Evolutionary conservation across 1,284 basidiomycete genomes (phyloP), one percentile per base, ranked within the genome.

Genomic region (Rhodotorula sp.): DNA sequence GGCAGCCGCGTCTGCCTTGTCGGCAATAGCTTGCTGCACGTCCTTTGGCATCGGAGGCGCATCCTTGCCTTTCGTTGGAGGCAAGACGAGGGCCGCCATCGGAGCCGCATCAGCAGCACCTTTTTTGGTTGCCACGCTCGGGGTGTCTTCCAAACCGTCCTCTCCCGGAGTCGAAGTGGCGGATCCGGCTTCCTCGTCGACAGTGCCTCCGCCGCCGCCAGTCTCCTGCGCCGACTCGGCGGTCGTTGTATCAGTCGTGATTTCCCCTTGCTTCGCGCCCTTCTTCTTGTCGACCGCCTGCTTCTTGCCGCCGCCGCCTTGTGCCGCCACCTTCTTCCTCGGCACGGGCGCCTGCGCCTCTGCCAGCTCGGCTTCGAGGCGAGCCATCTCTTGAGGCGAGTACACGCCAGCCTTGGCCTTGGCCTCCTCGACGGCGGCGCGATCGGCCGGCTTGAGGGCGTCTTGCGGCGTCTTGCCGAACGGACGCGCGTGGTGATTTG

Each of bases 51-150:
- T 26, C n/a, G 58, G 43, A 16, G 31, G 38, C 23, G 45, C 48
- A 47, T 61, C 47, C 18, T 61, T 61, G 23, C 50, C 56, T 21
- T 56, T 56, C 14, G 28, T 26, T 18, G 48, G 18, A 2, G 45
- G 10, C 18, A 70, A 26, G 28, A 55, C 54, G 28, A 55, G 54
- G 15, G 68, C 68, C 4, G 68, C 68, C 60, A 70, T 62, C 26
- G 68, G 68, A 7, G 68, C 68, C 1, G 60, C 48, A 21, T 49
- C 16, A 19, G 49, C 10, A 23, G 64, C 68, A 23, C 66, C 68
- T 5, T 70, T 57, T 19, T 66, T 43, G 38, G 60, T 55, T 1
- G 68, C 68, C 26, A 70, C 16, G n/a, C 61, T 62, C 14, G 68
- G 68, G 12, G 68, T 60, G 28, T 70, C 68, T 5, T 61, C 68